Base-by-base conservation (phyloP, 129 eudicot species). In the Silybum marianum region DNA sequence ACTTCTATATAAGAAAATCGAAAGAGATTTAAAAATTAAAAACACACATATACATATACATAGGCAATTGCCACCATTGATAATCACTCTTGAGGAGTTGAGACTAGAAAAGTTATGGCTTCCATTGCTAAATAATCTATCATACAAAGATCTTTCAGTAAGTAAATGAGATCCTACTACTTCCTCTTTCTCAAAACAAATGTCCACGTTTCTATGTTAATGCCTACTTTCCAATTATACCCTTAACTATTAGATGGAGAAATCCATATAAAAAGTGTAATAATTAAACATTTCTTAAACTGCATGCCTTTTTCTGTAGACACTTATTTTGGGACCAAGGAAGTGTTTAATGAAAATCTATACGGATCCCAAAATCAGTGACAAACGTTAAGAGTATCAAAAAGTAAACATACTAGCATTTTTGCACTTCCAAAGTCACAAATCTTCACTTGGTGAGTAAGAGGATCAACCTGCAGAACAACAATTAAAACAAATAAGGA, bases 361-460 rank as follows among this genome's bases (percentile, higher is more conserved):
- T 48, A 58, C 65, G 7, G 18, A 75, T 18, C 79, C 23, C 7
- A 16, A 7, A 24, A 67, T 24, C 30, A 8, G n/a, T 19, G 82
- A 78, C 48, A 69, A 32, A 51, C 18, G 54, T 28, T 21, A 22
- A 22, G 13, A 65, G 28, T 65, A 23, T 65, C 69, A 65, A 1
- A 25, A 28, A 42, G 25, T 62, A 76, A 66, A 82, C 91, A 60
- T 88, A 92, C 97, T 81, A 92, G 80, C 79, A 81, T 90, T 90
- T 92, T 92, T 75, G 97, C 97, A 83, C 97, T 92, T 83, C 97
- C 97, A 76, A 92, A 92, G 82, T 92, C 97, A 65, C 97, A 92
- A 40, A 92, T 86, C 84, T 92, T 92, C 46, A 90, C 91, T 86
- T 90, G 91, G 68, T 92, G 97, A 32, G 94, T 90, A 30, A 86